These are phyloP conservation scores for Neurospora cerealis DNA, from an alignment of 495 filamentous ascomycete genomes.

Conservation along the genomic window DNA sequence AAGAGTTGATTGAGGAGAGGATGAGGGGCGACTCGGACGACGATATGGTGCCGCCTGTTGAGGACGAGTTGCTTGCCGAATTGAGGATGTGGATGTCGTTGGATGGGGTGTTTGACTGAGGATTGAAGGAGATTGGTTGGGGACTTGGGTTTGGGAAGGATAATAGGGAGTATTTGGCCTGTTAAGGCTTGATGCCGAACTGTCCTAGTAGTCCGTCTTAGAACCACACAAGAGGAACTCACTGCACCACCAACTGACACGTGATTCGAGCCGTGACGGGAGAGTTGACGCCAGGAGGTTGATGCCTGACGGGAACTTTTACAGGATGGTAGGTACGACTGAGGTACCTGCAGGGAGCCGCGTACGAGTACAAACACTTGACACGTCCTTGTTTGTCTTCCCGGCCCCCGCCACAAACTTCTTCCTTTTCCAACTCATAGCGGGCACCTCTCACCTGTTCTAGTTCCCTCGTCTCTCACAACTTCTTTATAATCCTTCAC, in stretches of 20 bases:
- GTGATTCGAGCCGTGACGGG: not conserved
- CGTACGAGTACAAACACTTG: not conserved
- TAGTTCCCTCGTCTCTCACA: not conserved
- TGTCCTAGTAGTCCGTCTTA: not conserved
- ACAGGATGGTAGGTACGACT: too few species aligned
- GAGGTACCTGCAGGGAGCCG: not conserved
- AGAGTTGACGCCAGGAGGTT: not conserved
- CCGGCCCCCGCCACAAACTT: not conserved
- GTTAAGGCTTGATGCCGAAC: not conserved
- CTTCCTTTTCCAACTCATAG: not conserved
- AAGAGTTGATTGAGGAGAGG: not conserved
- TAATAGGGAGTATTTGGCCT: not conserved
- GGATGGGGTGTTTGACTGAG: not conserved
- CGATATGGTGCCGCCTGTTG: not conserved
- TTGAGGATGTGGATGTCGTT: not conserved
- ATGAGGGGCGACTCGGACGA: not conserved
- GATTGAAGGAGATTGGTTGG: not conserved
- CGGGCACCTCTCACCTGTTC: not conserved
- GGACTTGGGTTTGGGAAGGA: not conserved
- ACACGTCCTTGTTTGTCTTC: not conserved
- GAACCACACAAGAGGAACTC: not conserved
- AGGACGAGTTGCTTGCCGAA: not conserved
- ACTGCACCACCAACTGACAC: rapidly evolving
- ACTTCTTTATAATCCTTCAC: not conserved
- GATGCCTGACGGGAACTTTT: too few species aligned